A percentile compares a stretch with the other conserved stretches of the same genome.
Evolutionary conservation across 2,329 filamentous ascomycete genomes (phyloP).

Genomic region (Cercospora zeae-maydis): DNA sequence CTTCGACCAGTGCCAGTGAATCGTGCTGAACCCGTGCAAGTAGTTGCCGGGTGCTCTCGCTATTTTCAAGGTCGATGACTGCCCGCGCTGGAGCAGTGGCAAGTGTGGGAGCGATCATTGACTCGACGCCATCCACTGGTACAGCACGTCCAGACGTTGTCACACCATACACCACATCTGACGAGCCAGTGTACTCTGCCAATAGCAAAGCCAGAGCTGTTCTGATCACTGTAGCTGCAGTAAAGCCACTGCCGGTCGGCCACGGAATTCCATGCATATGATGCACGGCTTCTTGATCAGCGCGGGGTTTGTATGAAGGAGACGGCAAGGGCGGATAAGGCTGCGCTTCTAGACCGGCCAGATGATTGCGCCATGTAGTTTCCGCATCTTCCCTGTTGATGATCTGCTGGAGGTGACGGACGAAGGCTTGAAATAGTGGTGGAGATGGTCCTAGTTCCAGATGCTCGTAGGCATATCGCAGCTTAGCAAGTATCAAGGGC

Average conservation of each 20-base stretch:
- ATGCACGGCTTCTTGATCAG: conserved; percentile 29
- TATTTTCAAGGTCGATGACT: not conserved
- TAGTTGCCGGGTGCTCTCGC: not conserved
- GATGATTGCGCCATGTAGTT: conserved; percentile 32
- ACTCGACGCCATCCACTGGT: conserved; percentile 3
- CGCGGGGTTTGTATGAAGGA: conserved; percentile 23
- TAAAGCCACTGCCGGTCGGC: conserved; percentile 12
- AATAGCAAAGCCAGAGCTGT: conserved; percentile 13
- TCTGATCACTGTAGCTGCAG: conserved; percentile 8
- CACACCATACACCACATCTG: conserved; percentile 18
- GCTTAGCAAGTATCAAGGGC: conserved; percentile 34
- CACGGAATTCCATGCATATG: conserved; percentile 19
- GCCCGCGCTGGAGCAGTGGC: conserved; percentile 13
- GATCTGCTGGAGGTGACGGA: not conserved
- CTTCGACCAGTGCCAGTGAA: conserved; percentile 11
- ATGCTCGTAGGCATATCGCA: conserved; percentile 17
- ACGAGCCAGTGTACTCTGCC: conserved; percentile 1
- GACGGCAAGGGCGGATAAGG: conserved; percentile 36
- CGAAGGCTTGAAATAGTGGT: conserved; percentile 1
- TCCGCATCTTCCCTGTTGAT: not conserved
- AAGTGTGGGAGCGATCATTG: conserved; percentile 21
- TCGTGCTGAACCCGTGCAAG: conserved; percentile 10
- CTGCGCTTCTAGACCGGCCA: conserved; percentile 33
- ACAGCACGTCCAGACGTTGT: conserved; percentile 27
- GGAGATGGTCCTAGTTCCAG: not conserved